Base-by-base conservation (phyloP, 2,329 filamentous ascomycete species). In the Cercospora sp. region DNA sequence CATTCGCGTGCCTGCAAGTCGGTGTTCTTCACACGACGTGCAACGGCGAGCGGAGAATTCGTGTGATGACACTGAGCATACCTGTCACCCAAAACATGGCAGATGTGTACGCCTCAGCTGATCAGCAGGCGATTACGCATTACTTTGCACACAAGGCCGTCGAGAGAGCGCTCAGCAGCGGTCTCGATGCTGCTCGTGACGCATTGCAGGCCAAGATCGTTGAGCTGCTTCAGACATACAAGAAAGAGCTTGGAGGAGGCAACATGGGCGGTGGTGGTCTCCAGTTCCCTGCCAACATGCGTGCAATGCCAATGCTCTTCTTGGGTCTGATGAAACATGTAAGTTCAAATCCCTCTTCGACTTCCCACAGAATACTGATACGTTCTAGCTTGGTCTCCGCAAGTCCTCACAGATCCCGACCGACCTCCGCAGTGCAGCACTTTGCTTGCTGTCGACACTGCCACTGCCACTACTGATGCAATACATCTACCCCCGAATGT, bases 141-240 rank as follows among this genome's bases (percentile, higher is more conserved):
- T 98, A 94, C 83, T 98, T 94, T 84, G 94, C 91, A 74, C 95
- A 99, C 86, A 98, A 98, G 84, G 95, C 95, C 16, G 95, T 98
- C 3, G 95, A 99, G 83, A 87, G 93, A 74, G 90, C 91, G 10
- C 84, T 99, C 45, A 90, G 92, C 74, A 92, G 88, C 75, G 94
- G 94, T 45, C 84, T 99, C 62, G 95, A 99, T 74, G 90, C 93
- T 59, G 95, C 95, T 61, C 87, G 95, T 51, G 95, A 99, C 80
- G 91, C 93, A 58, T 85, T 98, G 53, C 93, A 97, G 79, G 88
- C 90, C 72, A 99, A 99, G 85, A 84, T 97, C 51, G 91, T 93
- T 30, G 95, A 99, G 82, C 87, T 99, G 60, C 84, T 99, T 68
- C 91, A 94, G 79, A 98, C 94, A 0, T 99, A 97, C 84, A 91